These are phyloP conservation scores for Leptographium galeiforme DNA, from an alignment of 2,329 filamentous ascomycete genomes.

Conservation along the genomic window DNA sequence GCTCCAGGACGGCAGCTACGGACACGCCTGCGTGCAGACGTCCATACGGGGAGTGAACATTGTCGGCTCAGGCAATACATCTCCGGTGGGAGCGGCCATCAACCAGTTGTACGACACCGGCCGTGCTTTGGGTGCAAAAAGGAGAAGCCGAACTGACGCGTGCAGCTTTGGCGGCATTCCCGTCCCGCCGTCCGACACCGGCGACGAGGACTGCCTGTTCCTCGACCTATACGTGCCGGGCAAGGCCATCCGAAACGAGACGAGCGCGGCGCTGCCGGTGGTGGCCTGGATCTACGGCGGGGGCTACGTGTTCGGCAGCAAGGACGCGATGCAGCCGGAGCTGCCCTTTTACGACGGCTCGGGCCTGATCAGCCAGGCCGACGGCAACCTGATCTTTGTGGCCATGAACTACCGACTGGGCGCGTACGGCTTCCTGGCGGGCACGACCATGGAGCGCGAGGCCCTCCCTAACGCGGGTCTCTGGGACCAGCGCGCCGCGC, in stretches of 20 bases:
- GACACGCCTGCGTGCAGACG: constrained; percentile 14
- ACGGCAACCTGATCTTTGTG: constrained; percentile 29
- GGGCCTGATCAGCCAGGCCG: constrained; percentile 20
- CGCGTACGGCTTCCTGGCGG: constrained; percentile 33
- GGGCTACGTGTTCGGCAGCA: constrained; percentile 28
- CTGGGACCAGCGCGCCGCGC: constrained; percentile 28
- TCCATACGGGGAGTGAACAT: constrained; percentile 17
- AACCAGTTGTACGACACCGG: constrained; percentile 19
- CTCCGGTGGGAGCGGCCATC: constrained; percentile 18
- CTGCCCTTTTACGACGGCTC: constrained; percentile 25
- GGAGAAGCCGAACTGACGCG: neutral
- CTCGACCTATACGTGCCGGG: constrained; percentile 34
- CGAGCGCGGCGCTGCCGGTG: constrained; percentile 24
- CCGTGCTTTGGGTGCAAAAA: neutral
- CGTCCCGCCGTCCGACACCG: constrained; percentile 17
- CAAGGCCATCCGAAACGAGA: constrained; percentile 22
- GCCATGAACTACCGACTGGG: constrained; percentile 35
- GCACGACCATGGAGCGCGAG: constrained; percentile 26
- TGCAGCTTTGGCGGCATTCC: constrained; percentile 19
- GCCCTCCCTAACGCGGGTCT: constrained; percentile 29
- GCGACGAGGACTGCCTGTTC: constrained; percentile 33
- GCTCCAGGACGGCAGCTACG: constrained; percentile 16
- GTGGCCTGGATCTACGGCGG: constrained; percentile 33
- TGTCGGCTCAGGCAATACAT: constrained; percentile 19
- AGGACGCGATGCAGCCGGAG: constrained; percentile 20